Conservation (phyloP, 1,139 yeast genomes). For the Suhomyces bolitotheri region DNA sequence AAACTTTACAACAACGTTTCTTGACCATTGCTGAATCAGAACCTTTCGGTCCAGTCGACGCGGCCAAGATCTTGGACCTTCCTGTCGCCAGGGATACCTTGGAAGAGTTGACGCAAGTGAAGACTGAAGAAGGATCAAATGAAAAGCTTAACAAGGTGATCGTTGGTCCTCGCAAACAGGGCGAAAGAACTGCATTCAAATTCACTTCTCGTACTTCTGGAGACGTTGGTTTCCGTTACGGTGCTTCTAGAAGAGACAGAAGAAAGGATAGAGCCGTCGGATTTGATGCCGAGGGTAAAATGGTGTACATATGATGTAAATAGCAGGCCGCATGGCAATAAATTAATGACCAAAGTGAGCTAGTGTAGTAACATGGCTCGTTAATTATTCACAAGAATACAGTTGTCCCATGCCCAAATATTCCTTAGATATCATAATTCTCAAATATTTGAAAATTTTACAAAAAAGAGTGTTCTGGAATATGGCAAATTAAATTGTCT, state of each 20-base stretch:
- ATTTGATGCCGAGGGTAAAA: conserved; percentile 71
- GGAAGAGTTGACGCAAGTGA: conserved; percentile 61
- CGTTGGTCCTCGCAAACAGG: conserved; percentile 51
- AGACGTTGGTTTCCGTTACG: conserved; percentile 86
- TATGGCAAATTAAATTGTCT: too few relatives aligned
- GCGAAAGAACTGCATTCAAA: conserved; percentile 66
- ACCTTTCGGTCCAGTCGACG: conserved; percentile 97
- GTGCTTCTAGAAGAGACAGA: conserved; percentile 85
- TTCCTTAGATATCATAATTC: too few relatives aligned
- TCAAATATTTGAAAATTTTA: too few relatives aligned
- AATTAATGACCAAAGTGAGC: conserved; percentile 1
- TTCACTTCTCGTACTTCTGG: conserved; percentile 81
- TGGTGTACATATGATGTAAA: conserved; percentile 35
- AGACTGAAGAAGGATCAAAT: conserved; percentile 30
- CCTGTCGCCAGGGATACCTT: conserved; percentile 84
- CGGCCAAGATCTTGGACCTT: conserved; percentile 80
- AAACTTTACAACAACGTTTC: conserved; percentile 80
- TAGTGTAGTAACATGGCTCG: too few relatives aligned
- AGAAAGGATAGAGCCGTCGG: conserved; percentile 82
- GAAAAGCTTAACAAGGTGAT: conserved; percentile 35
- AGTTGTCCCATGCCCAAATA: too few relatives aligned
- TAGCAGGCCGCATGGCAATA: conserved; percentile 7
- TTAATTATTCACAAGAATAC: too few relatives aligned
- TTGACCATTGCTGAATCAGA: conserved; percentile 89
- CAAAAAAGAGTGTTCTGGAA: too few relatives aligned